These are phyloP conservation scores for Salix udensis DNA, from an alignment of 345 rosid species.

Conservation along the genomic window DNA sequence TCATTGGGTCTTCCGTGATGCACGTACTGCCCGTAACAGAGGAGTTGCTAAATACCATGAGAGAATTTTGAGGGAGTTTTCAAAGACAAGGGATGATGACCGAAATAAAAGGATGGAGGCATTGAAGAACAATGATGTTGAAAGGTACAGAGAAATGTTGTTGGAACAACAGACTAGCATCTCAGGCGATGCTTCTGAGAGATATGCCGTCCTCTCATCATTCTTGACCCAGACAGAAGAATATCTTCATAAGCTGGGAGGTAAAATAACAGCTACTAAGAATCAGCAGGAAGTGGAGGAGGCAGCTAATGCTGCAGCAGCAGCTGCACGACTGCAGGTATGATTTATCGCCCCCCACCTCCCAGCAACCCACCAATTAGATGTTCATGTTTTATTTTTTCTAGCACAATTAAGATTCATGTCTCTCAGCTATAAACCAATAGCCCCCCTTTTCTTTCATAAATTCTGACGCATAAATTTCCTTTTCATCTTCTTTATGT, in stretches of 20 bases:
- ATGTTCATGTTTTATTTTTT: not conserved
- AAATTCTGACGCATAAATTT: not conserved
- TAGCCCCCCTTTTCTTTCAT: not conserved
- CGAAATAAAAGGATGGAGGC: slow-evolving; percentile 99
- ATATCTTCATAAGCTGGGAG: slow-evolving; percentile 86
- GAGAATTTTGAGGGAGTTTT: slow-evolving; percentile 89
- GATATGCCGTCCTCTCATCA: slow-evolving; percentile 90
- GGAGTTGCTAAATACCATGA: slow-evolving; percentile 99
- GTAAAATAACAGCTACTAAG: slow-evolving; percentile 91
- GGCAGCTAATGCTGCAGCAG: slow-evolving; percentile 92
- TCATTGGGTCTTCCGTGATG: slow-evolving; percentile 98
- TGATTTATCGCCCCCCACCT: not conserved
- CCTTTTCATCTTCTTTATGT: not conserved
- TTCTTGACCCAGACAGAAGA: slow-evolving; percentile 98
- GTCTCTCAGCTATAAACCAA: not conserved
- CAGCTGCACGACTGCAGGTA: slow-evolving; percentile 91
- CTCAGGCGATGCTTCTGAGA: slow-evolving; percentile 90
- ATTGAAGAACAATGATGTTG: slow-evolving; percentile 97
- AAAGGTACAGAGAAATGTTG: slow-evolving; percentile 97
- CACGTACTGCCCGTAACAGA: slow-evolving; percentile 93
- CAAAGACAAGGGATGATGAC: slow-evolving; percentile 93
- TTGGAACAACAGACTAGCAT: slow-evolving; percentile 94
- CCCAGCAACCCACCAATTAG: not conserved
- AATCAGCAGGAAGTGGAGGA: slow-evolving; percentile 98
- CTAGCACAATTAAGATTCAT: not conserved